Conservation (phyloP, 176 grass and related monocot genomes). For the Oryza brachyantha region DNA sequence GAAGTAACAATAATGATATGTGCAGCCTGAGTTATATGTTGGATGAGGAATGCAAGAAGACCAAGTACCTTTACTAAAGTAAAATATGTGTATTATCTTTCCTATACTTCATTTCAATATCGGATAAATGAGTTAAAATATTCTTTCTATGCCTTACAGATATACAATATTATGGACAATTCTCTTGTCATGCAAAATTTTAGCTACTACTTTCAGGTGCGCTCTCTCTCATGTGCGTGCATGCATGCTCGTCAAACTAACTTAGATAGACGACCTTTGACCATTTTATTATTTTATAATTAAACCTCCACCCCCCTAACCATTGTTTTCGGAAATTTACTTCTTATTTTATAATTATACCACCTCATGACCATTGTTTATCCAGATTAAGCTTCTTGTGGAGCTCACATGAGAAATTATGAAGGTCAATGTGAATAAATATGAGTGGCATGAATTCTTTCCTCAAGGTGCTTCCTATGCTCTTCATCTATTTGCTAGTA, state of each 20-base stretch:
- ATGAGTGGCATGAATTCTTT: slow-evolving; percentile 99
- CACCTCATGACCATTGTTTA: too few species aligned
- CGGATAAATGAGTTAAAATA: slow-evolving; percentile 37
- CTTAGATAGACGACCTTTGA: neutral
- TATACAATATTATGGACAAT: slow-evolving; percentile 83
- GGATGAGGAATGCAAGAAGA: slow-evolving; percentile 92
- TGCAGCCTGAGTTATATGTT: slow-evolving; percentile 76
- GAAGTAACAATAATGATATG: slow-evolving; percentile 25
- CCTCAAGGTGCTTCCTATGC: slow-evolving; percentile 66
- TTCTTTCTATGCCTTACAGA: slow-evolving; percentile 43
- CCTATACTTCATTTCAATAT: neutral
- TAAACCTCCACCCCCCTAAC: too few species aligned
- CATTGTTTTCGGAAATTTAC: too few species aligned
- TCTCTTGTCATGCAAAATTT: slow-evolving; percentile 88
- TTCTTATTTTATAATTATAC: too few species aligned
- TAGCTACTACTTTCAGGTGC: slow-evolving; percentile 95
- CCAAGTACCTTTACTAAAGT: slow-evolving; percentile 85
- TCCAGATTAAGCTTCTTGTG: slow-evolving; percentile 96
- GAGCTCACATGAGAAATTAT: slow-evolving; percentile 88
- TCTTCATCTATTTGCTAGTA: neutral
- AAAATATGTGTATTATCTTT: slow-evolving; percentile 38
- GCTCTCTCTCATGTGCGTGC: neutral
- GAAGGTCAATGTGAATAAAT: slow-evolving; percentile 73
- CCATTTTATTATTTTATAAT: neutral
- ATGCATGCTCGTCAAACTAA: too few species aligned